Evolutionary conservation across 257 asterid genomes (phyloP).

Genomic region (Echium plantagineum): DNA sequence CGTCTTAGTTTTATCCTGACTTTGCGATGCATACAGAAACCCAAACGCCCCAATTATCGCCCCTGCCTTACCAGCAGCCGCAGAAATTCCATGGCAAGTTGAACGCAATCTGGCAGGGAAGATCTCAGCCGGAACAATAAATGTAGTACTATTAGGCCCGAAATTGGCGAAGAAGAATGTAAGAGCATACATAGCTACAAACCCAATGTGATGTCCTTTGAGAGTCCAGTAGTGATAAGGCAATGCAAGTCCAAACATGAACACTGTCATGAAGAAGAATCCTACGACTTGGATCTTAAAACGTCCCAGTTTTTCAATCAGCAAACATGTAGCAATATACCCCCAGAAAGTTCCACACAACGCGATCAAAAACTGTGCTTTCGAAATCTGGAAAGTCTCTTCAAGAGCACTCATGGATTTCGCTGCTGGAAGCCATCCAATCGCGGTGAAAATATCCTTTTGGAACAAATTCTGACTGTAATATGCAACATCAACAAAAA

Average conservation of each 20-base stretch:
- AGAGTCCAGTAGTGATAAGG: background rate
- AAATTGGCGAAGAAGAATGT: background rate
- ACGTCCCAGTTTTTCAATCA: background rate
- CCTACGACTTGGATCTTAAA: background rate
- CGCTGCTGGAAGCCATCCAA: background rate
- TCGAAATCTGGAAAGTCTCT: background rate
- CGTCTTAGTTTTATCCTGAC: background rate
- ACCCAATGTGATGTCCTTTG: background rate
- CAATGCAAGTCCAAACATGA: background rate
- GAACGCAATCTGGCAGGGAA: background rate
- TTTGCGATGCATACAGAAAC: background rate
- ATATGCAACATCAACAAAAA: background rate
- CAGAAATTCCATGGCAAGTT: background rate
- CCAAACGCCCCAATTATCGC: background rate
- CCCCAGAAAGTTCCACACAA: background rate
- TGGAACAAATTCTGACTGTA: background rate
- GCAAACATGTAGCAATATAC: background rate
- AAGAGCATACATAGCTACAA: background rate
- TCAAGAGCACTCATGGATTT: background rate
- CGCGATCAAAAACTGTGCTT: background rate
- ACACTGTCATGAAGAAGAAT: background rate
- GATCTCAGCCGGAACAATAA: background rate
- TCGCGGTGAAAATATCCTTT: background rate
- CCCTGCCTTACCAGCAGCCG: background rate
- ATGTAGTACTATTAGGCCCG: background rate